Conservation (phyloP, 1,284 basidiomycete genomes). For the Puccinia coronata region DNA sequence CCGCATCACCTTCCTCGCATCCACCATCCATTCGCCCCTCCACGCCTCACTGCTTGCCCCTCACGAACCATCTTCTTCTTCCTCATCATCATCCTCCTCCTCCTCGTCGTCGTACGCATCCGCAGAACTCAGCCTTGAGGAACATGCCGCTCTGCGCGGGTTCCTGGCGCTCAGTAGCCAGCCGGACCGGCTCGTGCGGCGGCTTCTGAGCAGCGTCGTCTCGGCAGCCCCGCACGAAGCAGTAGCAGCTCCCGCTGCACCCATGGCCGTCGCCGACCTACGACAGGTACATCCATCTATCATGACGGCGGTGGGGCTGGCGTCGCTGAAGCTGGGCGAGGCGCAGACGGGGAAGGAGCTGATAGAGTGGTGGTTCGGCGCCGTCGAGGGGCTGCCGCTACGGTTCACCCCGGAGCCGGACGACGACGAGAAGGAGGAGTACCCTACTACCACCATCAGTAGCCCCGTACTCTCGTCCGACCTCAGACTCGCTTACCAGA, state of each 20-base stretch:
- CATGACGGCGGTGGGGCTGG: slow-evolving; percentile 15
- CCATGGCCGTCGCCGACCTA: background rate
- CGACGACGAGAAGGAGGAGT: too few species aligned
- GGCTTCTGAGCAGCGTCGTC: background rate
- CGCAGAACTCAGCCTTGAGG: background rate
- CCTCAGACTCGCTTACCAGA: background rate
- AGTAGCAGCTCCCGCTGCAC: background rate
- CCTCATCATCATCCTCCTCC: slow-evolving; percentile 16
- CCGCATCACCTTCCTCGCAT: background rate
- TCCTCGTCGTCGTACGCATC: too few species aligned
- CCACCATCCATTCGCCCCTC: background rate
- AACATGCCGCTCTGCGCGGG: background rate
- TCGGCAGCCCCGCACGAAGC: background rate
- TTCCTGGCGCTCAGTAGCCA: background rate
- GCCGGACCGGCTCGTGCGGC: background rate
- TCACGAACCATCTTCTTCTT: slow-evolving; percentile 9
- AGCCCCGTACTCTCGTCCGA: background rate
- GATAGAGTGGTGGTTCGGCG: slow-evolving; percentile 10
- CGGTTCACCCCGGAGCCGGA: background rate
- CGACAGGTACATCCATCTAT: slow-evolving; percentile 27
- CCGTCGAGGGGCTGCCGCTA: background rate
- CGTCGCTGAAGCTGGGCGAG: slow-evolving; percentile 9
- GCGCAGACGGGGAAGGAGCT: background rate
- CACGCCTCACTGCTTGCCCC: background rate
- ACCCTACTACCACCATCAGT: background rate